Conservation (phyloP, 2,329 filamentous ascomycete genomes). For the Penicillium sp. region DNA sequence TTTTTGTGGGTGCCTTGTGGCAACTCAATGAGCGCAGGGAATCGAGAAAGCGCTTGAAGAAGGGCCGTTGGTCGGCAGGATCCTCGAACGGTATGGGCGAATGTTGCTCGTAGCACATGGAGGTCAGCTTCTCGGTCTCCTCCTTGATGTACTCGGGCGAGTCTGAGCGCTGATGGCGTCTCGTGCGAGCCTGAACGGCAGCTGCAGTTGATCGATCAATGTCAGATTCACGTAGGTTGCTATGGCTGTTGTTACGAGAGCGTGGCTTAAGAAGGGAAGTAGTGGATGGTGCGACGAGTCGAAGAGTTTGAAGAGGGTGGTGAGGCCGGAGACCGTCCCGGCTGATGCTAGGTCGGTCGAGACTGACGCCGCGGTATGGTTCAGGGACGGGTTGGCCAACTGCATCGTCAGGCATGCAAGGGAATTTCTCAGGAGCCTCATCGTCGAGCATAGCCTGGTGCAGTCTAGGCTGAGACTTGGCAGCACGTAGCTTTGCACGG, state of each 20-base stretch:
- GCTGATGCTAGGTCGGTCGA: slow-evolving; percentile 31
- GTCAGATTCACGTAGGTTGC: slow-evolving; percentile 30
- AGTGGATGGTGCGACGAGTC: slow-evolving; percentile 42
- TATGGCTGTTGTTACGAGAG: slow-evolving; percentile 33
- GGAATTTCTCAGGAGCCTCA: slow-evolving; percentile 34
- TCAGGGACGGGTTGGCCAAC: slow-evolving; percentile 21
- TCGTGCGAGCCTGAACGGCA: slow-evolving; percentile 41
- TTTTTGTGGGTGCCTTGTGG: slow-evolving; percentile 23
- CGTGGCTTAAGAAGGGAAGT: slow-evolving; percentile 37
- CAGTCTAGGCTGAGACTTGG: slow-evolving; percentile 43
- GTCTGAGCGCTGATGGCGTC: slow-evolving; percentile 38
- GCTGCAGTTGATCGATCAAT: slow-evolving; percentile 43
- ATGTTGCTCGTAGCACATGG: slow-evolving; percentile 38
- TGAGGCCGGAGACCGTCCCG: slow-evolving; percentile 31
- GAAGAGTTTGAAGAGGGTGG: slow-evolving; percentile 37
- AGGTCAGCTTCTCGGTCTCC: slow-evolving; percentile 36
- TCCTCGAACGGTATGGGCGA: slow-evolving; percentile 30
- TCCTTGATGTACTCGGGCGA: slow-evolving; percentile 30
- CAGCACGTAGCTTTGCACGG: slow-evolving; percentile 43
- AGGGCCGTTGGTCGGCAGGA: slow-evolving; percentile 17
- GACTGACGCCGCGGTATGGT: slow-evolving; percentile 18
- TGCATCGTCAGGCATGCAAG: slow-evolving; percentile 34
- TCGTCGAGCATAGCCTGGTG: slow-evolving; percentile 31
- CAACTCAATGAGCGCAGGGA: slow-evolving; percentile 29
- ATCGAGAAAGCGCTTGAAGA: slow-evolving; percentile 28